phyloP scores from a whole-genome alignment of 495 filamentous ascomycete species.

The Cercophora sp. region DNA sequence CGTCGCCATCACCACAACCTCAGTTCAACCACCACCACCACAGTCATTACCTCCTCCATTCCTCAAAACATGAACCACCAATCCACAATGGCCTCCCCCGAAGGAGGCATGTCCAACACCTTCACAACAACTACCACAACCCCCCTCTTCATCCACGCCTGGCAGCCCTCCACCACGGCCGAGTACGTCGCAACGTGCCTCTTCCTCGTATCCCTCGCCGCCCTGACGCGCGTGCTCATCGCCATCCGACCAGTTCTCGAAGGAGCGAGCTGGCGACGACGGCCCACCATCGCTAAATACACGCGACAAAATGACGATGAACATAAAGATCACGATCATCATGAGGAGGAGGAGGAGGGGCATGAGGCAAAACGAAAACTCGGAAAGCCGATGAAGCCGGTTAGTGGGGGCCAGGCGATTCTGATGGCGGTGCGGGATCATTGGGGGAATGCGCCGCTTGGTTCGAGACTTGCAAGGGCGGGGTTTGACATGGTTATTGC shows the following conservation, averaged over 20 bases:
- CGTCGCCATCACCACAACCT: too few relatives aligned
- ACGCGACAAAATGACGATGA: neutral
- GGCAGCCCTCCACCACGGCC: neutral
- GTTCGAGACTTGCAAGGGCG: constrained; percentile 54
- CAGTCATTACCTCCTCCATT: too few relatives aligned
- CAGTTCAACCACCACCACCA: too few relatives aligned
- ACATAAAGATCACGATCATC: neutral
- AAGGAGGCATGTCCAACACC: too few relatives aligned
- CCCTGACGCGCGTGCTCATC: neutral
- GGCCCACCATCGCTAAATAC: neutral
- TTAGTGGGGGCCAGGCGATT: neutral
- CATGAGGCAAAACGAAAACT: neutral
- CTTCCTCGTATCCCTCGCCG: constrained; percentile 1
- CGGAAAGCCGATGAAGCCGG: neutral
- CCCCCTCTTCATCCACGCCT: neutral
- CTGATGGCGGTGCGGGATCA: neutral
- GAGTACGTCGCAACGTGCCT: constrained; percentile 3
- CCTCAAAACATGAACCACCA: too few relatives aligned
- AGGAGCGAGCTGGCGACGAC: neutral
- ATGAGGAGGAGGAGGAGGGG: neutral
- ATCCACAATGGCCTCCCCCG: too few relatives aligned
- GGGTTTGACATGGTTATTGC: constrained; percentile 57
- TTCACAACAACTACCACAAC: too few relatives aligned
- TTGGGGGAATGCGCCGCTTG: constrained; percentile 33
- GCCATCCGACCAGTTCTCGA: neutral